Percentiles rank a stretch among this genome's conserved stretches.
These are phyloP conservation scores for Pleurozium schreberi DNA, from an alignment of 225 moss, liverwort and hornwort genomes.

Conservation along the genomic window DNA sequence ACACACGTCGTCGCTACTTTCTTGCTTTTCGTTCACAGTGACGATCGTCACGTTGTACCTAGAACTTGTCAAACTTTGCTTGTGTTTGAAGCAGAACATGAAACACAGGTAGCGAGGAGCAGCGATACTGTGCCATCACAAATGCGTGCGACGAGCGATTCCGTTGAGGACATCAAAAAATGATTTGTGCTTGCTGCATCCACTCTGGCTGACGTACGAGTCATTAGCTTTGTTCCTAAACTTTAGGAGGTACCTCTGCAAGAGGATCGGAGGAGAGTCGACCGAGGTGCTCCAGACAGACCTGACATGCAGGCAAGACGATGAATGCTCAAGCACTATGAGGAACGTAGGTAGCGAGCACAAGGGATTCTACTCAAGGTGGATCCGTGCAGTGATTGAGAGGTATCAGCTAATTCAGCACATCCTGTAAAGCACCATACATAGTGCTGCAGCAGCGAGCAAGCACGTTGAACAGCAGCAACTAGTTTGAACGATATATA, in stretches of 20 bases:
- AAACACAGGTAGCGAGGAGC: not conserved
- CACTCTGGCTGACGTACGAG: not conserved
- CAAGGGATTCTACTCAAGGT: conserved; percentile 36
- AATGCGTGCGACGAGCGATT: not conserved
- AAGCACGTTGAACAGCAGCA: not conserved
- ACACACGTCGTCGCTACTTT: not conserved
- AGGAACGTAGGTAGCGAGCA: conserved; percentile 39
- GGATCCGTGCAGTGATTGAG: conserved; percentile 46
- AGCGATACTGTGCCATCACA: not conserved
- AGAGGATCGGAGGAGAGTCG: not conserved
- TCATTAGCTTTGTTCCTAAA: not conserved
- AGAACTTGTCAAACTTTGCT: not conserved
- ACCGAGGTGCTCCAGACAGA: not conserved
- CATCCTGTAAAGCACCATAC: conserved; percentile 7
- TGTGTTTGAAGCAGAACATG: not conserved
- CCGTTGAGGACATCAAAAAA: not conserved
- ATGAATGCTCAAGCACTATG: conserved; percentile 23
- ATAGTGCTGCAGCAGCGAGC: not conserved
- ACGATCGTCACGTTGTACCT: not conserved
- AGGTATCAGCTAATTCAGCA: conserved; percentile 38
- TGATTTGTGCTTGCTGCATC: not conserved
- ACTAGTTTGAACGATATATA: not conserved
- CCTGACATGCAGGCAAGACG: conserved; percentile 13
- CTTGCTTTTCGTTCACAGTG: not conserved
- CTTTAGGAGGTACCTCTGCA: not conserved